Base-by-base conservation (phyloP, 2,329 filamentous ascomycete genomes). In the Grosmannia serpens region DNA sequence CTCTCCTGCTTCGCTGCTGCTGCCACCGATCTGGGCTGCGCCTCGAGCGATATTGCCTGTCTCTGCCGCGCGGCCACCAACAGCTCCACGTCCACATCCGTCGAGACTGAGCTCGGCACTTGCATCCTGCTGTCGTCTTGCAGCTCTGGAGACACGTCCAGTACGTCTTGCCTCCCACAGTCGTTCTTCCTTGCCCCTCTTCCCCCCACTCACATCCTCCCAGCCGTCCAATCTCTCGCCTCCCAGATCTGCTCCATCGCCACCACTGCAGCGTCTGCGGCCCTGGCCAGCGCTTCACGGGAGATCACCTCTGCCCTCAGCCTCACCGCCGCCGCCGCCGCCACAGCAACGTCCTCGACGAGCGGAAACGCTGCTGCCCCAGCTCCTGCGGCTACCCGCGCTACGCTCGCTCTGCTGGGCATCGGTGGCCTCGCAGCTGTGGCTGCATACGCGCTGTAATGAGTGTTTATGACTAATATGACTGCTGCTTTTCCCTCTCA, bases 31-130 rank as follows among this genome's bases (percentile, higher is more conserved):
- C 57, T 67, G 50, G 55, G 57, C 60, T 69, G 67, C 58, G 55
- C 20, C 1, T 55, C 59, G 1, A 59, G 65, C 6, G 64, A 68
- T 58, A 59, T 69, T 17, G 29, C 61, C n/a, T 69, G 67, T 54
- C 59, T 68, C 49, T 65, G 64, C 58, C 50, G 50, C 52, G 61
- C 62, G 27, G 55, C 53, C 24, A 46, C 59, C 55, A 64, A 62
- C 26, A 47, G 38, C 53, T 47, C 44, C 10, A 35, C 44, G 11
- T 44, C 54, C 20, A 15, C 27, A 15, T 24, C 57, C 8, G 44
- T 65, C 53, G 27, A 57, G 4, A 24, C 56, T 0, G 47, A 61
- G 13, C 57, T 65, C 5, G 63, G 58, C 17, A 55, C 64, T 3
- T 67, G 66, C 49, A 54, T 67, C 20, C 4, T 65, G 10, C 33